A percentile compares a stretch with the other conserved stretches of the same genome.
Evolutionary conservation across 805 yeast genomes (phyloP).

Genomic region (Hanseniaspora lachancei): DNA sequence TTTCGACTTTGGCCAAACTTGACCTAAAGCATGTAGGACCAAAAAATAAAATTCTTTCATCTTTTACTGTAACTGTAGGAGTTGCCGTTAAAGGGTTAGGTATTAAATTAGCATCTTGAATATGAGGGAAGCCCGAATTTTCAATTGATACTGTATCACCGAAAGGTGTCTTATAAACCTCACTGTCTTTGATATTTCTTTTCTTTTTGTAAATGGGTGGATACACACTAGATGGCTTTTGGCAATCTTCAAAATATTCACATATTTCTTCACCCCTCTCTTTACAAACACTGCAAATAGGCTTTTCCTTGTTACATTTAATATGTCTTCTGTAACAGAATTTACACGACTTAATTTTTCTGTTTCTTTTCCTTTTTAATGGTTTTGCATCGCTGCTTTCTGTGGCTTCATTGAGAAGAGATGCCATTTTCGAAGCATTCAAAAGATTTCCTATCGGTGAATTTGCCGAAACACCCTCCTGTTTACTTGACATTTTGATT

Average conservation of each 20-base stretch:
- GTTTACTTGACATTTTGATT: neutral
- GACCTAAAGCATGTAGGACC: constrained; percentile 25
- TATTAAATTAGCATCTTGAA: neutral
- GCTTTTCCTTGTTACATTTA: constrained; percentile 23
- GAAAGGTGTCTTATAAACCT: neutral
- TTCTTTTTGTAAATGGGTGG: neutral
- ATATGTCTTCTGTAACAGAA: constrained; percentile 24
- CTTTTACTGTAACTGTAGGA: constrained; percentile 14
- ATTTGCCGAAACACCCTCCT: neutral
- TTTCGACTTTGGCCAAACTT: constrained; percentile 13
- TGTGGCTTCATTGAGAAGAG: neutral
- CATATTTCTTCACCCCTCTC: constrained; percentile 18
- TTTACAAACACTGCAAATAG: constrained; percentile 22
- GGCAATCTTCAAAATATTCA: constrained; percentile 15
- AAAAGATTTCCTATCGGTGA: neutral
- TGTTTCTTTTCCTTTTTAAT: constrained; percentile 16
- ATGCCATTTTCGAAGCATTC: neutral
- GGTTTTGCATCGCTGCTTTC: neutral
- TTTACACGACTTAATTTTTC: constrained; percentile 22
- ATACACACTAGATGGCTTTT: neutral
- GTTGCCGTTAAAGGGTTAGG: constrained; percentile 14
- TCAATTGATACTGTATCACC: neutral
- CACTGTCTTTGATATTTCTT: neutral
- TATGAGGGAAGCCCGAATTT: neutral
- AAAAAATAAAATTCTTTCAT: constrained; percentile 20